Evolutionary conservation across 305 asterid species (phyloP).

Genomic region (Monarda citriodora): DNA sequence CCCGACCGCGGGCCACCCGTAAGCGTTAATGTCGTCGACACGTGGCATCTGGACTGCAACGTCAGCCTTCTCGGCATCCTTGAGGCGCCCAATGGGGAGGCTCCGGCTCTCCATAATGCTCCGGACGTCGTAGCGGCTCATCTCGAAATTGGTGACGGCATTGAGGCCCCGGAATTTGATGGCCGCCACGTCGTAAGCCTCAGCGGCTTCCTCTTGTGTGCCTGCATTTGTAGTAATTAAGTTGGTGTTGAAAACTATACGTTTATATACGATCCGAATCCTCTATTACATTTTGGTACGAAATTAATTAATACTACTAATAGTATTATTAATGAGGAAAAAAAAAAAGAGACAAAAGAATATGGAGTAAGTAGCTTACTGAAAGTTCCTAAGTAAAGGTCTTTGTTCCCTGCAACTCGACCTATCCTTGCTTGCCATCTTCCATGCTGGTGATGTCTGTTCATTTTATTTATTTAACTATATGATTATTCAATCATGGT

Average conservation of each 20-base stretch:
- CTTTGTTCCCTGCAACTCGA: constrained; percentile 84
- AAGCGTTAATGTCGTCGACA: constrained; percentile 16
- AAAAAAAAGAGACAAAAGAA: background rate
- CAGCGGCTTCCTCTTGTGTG: constrained; percentile 88
- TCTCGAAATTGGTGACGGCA: constrained; percentile 73
- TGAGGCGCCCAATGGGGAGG: constrained; percentile 66
- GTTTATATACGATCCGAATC: too few relatives aligned
- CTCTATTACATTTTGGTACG: too few relatives aligned
- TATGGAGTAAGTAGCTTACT: constrained; percentile 29
- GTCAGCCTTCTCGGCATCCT: constrained; percentile 55
- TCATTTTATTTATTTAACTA: too few relatives aligned
- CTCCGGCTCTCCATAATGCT: constrained; percentile 66
- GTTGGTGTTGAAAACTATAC: too few relatives aligned
- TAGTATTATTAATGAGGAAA: too few relatives aligned
- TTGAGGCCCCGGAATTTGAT: constrained; percentile 73
- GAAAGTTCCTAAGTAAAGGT: constrained; percentile 82
- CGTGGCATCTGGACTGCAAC: constrained; percentile 42
- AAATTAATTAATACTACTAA: too few relatives aligned
- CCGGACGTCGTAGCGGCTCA: constrained; percentile 63
- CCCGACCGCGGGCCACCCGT: constrained; percentile 47
- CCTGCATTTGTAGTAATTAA: constrained; percentile 17
- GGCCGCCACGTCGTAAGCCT: constrained; percentile 85
- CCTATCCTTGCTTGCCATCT: constrained; percentile 88
- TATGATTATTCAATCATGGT: too few relatives aligned
- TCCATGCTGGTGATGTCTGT: constrained; percentile 84